Evolutionary conservation across 108 stramenopile genomes (phyloP), one percentile per base, ranked within the genome.

Genomic region (Cyclostephanos tholiformis): DNA sequence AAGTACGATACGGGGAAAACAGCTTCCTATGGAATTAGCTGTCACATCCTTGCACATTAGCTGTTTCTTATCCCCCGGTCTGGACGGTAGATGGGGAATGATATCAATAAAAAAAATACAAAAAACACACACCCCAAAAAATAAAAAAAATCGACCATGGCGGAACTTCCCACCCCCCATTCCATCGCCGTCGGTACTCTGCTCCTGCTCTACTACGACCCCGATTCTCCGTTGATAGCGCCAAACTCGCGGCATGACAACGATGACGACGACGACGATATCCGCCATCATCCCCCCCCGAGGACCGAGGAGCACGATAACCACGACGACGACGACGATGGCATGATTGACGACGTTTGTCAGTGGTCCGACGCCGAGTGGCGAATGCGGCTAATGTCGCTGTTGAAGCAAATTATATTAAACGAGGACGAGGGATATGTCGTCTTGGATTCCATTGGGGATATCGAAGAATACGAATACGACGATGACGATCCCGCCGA

Each of bases 101-200:
- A n/a, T n/a, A n/a, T n/a, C n/a, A n/a, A n/a, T n/a, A n/a, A n/a
- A n/a, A n/a, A n/a, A n/a, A n/a, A n/a, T n/a, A n/a, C n/a, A n/a
- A n/a, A n/a, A n/a, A n/a, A n/a, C n/a, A n/a, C n/a, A n/a, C n/a
- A n/a, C n/a, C n/a, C n/a, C n/a, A n/a, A n/a, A n/a, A n/a, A n/a
- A n/a, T n/a, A n/a, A n/a, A n/a, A n/a, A n/a, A n/a, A n/a, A 32
- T 32, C 27, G 51, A 85, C 63, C 61, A 94, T 91, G 91, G 87
- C 89, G 43, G 76, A 85, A 32, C 86, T 90, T 55, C 94, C 94
- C 32, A 91, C 87, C 29, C 91, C 91, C 13, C 80, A 77, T 46
- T 89, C 88, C 11, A 83, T 95, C 67, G 87, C 86, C 27, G 51
- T 95, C 20, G 85, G 85, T 65, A 80, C 90, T 52, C 77, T 95